phyloP scores from a whole-genome alignment of 768 basidiomycete species.

The Auriscalpium vulgare region DNA sequence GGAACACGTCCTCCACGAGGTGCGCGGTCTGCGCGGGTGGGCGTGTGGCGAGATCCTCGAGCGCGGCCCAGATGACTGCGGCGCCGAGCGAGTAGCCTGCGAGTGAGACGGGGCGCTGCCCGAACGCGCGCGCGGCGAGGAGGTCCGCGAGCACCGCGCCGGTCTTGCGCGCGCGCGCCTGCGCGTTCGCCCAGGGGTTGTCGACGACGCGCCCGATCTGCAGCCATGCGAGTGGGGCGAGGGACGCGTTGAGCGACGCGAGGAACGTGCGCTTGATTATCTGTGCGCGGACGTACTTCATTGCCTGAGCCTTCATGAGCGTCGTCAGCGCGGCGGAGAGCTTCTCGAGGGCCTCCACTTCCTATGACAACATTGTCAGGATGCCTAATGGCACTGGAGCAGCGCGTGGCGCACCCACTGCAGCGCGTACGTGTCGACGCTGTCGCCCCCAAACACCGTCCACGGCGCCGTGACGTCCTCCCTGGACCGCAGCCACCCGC shows the following conservation, averaged over 20 bases:
- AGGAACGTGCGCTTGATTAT: constrained; percentile 45
- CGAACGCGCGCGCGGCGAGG: constrained; percentile 41
- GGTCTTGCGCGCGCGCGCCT: constrained; percentile 42
- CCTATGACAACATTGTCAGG: constrained; percentile 25
- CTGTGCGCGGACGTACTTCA: constrained; percentile 41
- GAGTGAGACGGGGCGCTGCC: constrained; percentile 45
- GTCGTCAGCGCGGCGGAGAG: constrained; percentile 39
- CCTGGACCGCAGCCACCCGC: constrained; percentile 41
- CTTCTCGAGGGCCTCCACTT: constrained; percentile 44
- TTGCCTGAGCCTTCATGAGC: constrained; percentile 39
- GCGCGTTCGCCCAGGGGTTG: constrained; percentile 54
- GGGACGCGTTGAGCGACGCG: constrained; percentile 37
- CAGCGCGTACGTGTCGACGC: constrained; percentile 46
- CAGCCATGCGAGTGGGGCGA: constrained; percentile 43
- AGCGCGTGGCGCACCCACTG: constrained; percentile 37
- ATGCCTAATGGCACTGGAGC: neutral
- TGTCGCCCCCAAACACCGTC: constrained; percentile 37
- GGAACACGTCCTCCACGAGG: constrained; percentile 45
- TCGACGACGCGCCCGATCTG: constrained; percentile 50
- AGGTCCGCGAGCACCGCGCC: constrained; percentile 47
- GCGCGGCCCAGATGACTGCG: constrained; percentile 48
- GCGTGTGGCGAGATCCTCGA: constrained; percentile 38
- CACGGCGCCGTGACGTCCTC: constrained; percentile 46
- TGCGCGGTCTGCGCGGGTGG: constrained; percentile 36
- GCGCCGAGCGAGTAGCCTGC: constrained; percentile 52